Conservation (phyloP, 139 green algal species). For the Picochlorum sp. region DNA sequence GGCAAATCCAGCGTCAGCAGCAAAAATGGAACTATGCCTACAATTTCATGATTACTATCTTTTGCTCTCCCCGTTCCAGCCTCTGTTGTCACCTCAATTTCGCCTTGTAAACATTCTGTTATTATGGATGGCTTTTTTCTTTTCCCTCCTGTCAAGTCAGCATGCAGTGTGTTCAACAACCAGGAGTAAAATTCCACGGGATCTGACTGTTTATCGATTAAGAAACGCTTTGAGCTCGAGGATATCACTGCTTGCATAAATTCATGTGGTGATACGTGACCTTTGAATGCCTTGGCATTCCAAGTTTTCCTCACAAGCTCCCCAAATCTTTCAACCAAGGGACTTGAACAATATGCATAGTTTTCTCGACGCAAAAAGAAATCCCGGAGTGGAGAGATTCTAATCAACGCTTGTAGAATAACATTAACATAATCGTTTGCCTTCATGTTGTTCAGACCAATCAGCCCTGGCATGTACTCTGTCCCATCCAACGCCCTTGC, state of each 20-base stretch:
- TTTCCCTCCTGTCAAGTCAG: slow-evolving; percentile 74
- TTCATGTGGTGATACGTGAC: slow-evolving; percentile 88
- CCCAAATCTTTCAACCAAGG: slow-evolving; percentile 75
- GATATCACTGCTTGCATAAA: slow-evolving; percentile 89
- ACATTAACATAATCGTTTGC: slow-evolving; percentile 91
- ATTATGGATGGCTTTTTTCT: slow-evolving; percentile 37
- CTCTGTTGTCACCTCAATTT: slow-evolving; percentile 78
- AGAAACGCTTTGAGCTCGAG: slow-evolving; percentile 74
- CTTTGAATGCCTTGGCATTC: slow-evolving; percentile 94
- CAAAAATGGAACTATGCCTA: slow-evolving; percentile 72
- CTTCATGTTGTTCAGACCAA: slow-evolving; percentile 95
- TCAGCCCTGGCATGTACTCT: slow-evolving; percentile 92
- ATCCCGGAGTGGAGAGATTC: slow-evolving; percentile 59
- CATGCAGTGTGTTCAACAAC: slow-evolving; percentile 88
- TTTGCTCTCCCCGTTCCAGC: slow-evolving; percentile 59
- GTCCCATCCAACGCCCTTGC: slow-evolving; percentile 79
- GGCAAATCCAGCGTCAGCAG: slow-evolving; percentile 90
- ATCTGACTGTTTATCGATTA: slow-evolving; percentile 69
- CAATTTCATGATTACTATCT: slow-evolving; percentile 34
- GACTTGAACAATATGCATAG: slow-evolving; percentile 38
- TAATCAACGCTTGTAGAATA: slow-evolving; percentile 47
- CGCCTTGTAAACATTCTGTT: slow-evolving; percentile 80
- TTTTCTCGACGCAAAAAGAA: slow-evolving; percentile 81
- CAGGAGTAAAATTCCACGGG: slow-evolving; percentile 85
- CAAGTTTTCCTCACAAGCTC: slow-evolving; percentile 93